A percentile compares a stretch with the other conserved stretches of the same genome.
Evolutionary conservation across 192 early-diverging fungal genomes (phyloP).

Genomic region (Jimgerdemannia lactiflua): DNA sequence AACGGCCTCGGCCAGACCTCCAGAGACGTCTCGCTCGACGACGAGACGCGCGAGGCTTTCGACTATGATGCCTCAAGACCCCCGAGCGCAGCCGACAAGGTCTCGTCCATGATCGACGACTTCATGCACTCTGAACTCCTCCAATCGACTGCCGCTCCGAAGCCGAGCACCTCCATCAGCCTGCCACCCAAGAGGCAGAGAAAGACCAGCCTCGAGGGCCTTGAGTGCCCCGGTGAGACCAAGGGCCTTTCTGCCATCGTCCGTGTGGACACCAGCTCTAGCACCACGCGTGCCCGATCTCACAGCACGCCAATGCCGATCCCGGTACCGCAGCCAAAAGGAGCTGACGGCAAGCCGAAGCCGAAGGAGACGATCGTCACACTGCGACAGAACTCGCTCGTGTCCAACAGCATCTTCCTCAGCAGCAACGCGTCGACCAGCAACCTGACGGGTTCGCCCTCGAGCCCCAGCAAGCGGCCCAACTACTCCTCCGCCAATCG

Average conservation of each 20-base stretch:
- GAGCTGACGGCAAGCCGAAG: neutral
- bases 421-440: neutral
- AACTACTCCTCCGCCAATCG: constrained; percentile 24
- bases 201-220: too few species aligned
- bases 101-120: neutral
- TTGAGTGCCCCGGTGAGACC: too few species aligned
- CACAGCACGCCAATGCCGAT: neutral
- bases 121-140: too few species aligned
- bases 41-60: neutral
- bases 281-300: neutral
- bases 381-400: constrained; percentile 12
- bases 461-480: constrained; percentile 5
- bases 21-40: constrained; percentile 5
- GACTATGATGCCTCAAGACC: neutral
- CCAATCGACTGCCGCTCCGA: too few species aligned
- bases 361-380: neutral
- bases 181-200: too few species aligned
- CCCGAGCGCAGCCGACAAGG: neutral
- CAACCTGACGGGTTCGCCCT: neutral
- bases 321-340: too few species aligned
- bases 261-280: neutral
- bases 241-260: too few species aligned
- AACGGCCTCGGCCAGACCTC: constrained; percentile 18
- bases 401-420: constrained; percentile 13
- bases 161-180: too few species aligned